These are phyloP conservation scores for Dalbergia oliveri DNA, from an alignment of 306 rosid species.

Conservation along the genomic window DNA sequence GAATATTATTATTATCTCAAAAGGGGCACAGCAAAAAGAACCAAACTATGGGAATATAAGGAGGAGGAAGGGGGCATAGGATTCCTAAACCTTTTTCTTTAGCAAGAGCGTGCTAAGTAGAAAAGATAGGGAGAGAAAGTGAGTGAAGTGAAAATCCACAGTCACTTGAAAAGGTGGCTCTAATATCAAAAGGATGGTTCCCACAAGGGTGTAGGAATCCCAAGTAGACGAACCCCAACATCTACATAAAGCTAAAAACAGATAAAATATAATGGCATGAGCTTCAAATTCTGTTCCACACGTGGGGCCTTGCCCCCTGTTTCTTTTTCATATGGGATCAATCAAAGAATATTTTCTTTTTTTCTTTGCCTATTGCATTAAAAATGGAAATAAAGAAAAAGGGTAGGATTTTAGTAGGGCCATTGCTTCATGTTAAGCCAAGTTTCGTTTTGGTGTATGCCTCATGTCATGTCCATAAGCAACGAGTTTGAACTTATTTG, in stretches of 20 bases:
- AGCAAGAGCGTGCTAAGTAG: slow-evolving; percentile 68
- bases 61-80: slow-evolving; percentile 83
- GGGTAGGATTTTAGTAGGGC: slow-evolving; percentile 32
- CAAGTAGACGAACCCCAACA: slow-evolving; percentile 76
- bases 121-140: slow-evolving; percentile 75
- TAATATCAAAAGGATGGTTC: slow-evolving; percentile 66
- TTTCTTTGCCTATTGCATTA: slow-evolving; percentile 21
- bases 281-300: slow-evolving; percentile 71
- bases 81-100: slow-evolving; percentile 79
- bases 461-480: slow-evolving; percentile 21
- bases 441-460: slow-evolving; percentile 33
- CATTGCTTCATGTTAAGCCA: slow-evolving; percentile 19
- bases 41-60: slow-evolving; percentile 72
- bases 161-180: slow-evolving; percentile 76
- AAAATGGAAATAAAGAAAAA: slow-evolving; percentile 36
- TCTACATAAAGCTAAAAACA: slow-evolving; percentile 68
- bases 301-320: slow-evolving; percentile 77
- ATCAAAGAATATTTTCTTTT: slow-evolving; percentile 56
- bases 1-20: slow-evolving; percentile 49
- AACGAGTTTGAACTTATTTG: no score
- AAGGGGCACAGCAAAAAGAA: slow-evolving; percentile 73
- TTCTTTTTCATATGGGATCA: slow-evolving; percentile 65
- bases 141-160: slow-evolving; percentile 61
- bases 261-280: slow-evolving; percentile 49
- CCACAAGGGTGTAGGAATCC: slow-evolving; percentile 88